These are phyloP conservation scores for Rhinocladiella mackenziei DNA, from an alignment of 2,329 filamentous ascomycete species.

Conservation along the genomic window DNA sequence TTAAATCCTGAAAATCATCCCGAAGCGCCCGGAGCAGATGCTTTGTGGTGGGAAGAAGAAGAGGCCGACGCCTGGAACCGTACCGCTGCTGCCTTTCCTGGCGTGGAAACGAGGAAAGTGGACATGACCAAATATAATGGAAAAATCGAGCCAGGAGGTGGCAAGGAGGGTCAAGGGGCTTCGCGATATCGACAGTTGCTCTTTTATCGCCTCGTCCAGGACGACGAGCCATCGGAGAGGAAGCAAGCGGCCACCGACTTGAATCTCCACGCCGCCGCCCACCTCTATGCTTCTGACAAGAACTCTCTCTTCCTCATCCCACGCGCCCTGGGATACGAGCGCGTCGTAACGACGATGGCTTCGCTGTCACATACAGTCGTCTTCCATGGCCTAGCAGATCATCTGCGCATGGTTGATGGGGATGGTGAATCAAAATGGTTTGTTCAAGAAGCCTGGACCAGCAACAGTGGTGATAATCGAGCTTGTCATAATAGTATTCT, in stretches of 20 bases:
- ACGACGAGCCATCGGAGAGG: slow-evolving; percentile 33
- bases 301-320: slow-evolving; percentile 53
- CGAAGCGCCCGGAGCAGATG: slow-evolving; percentile 36
- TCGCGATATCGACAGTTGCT: slow-evolving; percentile 43
- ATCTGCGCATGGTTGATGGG: slow-evolving; percentile 41
- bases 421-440: slow-evolving; percentile 43
- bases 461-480: slow-evolving; percentile 43
- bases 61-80: slow-evolving; percentile 31
- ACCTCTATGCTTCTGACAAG: slow-evolving; percentile 55
- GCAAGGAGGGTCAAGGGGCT: slow-evolving; percentile 26
- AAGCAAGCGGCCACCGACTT: slow-evolving; percentile 34
- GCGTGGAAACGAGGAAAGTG: slow-evolving; percentile 49
- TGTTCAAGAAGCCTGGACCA: slow-evolving; percentile 48
- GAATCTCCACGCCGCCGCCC: slow-evolving; percentile 56
- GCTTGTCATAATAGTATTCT: slow-evolving; percentile 47
- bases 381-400: slow-evolving; percentile 43
- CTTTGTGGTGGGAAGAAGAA: slow-evolving; percentile 36
- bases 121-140: slow-evolving; percentile 52
- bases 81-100: slow-evolving; percentile 36
- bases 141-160: slow-evolving; percentile 28
- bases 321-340: slow-evolving; percentile 45
- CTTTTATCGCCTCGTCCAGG: slow-evolving; percentile 46
- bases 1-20: slow-evolving; percentile 36
- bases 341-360: slow-evolving; percentile 42
- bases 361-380: slow-evolving; percentile 48